Conservation (phyloP, 208 protist species). For the Trypanosoma theileri region DNA sequence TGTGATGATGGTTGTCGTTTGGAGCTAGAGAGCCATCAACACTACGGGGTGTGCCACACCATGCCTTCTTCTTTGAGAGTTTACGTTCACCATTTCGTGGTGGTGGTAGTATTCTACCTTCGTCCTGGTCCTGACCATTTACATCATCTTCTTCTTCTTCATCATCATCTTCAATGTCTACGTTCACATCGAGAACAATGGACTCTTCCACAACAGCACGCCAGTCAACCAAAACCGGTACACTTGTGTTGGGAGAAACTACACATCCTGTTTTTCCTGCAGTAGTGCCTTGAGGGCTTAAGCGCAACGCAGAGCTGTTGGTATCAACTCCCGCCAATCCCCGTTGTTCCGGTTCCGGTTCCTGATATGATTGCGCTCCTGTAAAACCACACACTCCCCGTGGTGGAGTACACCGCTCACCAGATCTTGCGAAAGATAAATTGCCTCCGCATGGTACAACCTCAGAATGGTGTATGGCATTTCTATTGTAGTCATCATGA, state of each 20-base stretch:
- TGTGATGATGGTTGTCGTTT: not conserved
- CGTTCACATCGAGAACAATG: conserved; percentile 8
- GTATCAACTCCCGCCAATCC: not conserved
- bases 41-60: not conserved
- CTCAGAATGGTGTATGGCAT: too few species aligned
- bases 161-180: conserved; percentile 2
- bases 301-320: not conserved
- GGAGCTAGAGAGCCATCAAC: not conserved
- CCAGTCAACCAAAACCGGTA: conserved; percentile 16
- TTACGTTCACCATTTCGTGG: not conserved
- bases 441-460: too few species aligned
- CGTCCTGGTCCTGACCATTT: not conserved
- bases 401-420: too few species aligned
- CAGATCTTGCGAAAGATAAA: too few species aligned
- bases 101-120: not conserved
- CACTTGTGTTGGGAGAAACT: conserved; percentile 2
- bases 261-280: not conserved
- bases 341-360: too few species aligned
- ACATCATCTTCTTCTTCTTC: not conserved
- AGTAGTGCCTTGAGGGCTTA: not conserved
- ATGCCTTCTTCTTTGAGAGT: not conserved
- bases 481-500: too few species aligned
- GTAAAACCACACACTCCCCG: too few species aligned
- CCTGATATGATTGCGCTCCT: too few species aligned
- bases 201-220: conserved; percentile 14